Evolutionary conservation across 371 early-diverging fungal genomes (phyloP).

Genomic region (Zychaea mexicana): DNA sequence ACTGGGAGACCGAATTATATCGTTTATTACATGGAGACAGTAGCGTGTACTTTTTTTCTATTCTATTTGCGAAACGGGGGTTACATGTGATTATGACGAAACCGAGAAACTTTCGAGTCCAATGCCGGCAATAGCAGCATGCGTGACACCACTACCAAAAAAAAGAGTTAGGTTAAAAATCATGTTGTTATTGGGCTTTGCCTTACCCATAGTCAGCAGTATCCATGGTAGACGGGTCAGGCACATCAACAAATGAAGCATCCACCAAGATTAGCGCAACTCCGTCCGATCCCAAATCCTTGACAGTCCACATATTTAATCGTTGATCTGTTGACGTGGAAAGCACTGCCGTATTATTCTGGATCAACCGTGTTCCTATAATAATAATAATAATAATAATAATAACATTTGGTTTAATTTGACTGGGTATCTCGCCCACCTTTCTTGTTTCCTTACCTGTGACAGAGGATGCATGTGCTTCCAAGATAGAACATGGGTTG

Average conservation of each 20-base stretch:
- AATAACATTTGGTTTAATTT: not conserved
- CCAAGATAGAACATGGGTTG: constrained; percentile 31
- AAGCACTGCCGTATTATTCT: constrained; percentile 25
- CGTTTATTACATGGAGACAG: too few species aligned
- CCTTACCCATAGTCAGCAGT: constrained; percentile 34
- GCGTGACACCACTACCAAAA: constrained; percentile 21
- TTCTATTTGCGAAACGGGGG: too few species aligned
- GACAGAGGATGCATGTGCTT: constrained; percentile 61
- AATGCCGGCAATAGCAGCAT: constrained; percentile 54
- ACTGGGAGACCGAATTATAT: too few species aligned
- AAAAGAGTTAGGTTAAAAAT: not conserved
- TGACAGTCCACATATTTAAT: constrained; percentile 53
- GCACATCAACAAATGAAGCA: constrained; percentile 57
- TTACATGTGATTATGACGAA: not conserved
- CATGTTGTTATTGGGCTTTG: not conserved
- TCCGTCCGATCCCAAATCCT: constrained; percentile 12
- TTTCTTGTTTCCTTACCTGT: constrained; percentile 33
- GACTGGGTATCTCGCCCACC: too few species aligned
- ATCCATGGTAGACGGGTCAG: constrained; percentile 66
- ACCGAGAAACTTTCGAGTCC: constrained; percentile 39
- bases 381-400: not conserved
- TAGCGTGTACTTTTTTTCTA: too few species aligned
- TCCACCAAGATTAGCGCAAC: constrained; percentile 30
- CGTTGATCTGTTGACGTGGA: constrained; percentile 62
- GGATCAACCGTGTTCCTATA: constrained; percentile 18